phyloP scores from a whole-genome alignment of 1,284 basidiomycete genomes.

The Ganoderma lucidum region DNA sequence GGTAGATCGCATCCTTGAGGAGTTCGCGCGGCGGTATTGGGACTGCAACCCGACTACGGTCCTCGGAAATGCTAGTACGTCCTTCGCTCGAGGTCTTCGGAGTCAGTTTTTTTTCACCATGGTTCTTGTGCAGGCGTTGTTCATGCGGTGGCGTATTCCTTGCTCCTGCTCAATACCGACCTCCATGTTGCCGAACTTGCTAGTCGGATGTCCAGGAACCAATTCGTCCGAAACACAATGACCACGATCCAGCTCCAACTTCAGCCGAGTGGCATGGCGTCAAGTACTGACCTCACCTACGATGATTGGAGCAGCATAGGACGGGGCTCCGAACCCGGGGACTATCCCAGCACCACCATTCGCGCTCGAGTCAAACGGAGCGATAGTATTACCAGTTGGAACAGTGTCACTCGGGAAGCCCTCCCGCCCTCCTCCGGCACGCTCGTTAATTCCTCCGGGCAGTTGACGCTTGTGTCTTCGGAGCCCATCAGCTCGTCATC shows the following conservation, averaged over 20 bases:
- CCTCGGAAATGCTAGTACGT: conserved; percentile 85
- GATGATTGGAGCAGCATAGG: conserved; percentile 72
- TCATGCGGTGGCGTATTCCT: conserved; percentile 92
- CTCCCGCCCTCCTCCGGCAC: conserved; percentile 44
- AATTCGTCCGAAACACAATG: conserved; percentile 95
- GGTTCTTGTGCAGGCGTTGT: conserved; percentile 71
- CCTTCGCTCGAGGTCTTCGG: not conserved
- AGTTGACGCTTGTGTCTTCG: conserved; percentile 39
- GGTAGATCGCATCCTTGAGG: conserved; percentile 94
- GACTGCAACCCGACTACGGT: conserved; percentile 86
- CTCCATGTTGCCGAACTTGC: conserved; percentile 93
- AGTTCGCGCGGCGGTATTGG: conserved; percentile 90
- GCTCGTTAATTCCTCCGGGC: conserved; percentile 41
- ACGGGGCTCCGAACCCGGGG: conserved; percentile 56
- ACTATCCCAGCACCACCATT: conserved; percentile 52
- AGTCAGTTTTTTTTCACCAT: not conserved
- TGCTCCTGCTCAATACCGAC: conserved; percentile 96
- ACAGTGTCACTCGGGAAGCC: conserved; percentile 62
- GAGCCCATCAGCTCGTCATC: conserved; percentile 34
- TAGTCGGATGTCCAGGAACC: conserved; percentile 90
- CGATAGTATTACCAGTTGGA: conserved; percentile 85
- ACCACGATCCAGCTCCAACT: conserved; percentile 83
- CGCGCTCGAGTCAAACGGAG: conserved; percentile 72
- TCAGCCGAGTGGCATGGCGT: conserved; percentile 56
- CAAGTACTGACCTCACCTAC: conserved; percentile 70